Evolutionary conservation across 2,329 filamentous ascomycete species (phyloP).

Genomic region (Colletotrichum siamense): DNA sequence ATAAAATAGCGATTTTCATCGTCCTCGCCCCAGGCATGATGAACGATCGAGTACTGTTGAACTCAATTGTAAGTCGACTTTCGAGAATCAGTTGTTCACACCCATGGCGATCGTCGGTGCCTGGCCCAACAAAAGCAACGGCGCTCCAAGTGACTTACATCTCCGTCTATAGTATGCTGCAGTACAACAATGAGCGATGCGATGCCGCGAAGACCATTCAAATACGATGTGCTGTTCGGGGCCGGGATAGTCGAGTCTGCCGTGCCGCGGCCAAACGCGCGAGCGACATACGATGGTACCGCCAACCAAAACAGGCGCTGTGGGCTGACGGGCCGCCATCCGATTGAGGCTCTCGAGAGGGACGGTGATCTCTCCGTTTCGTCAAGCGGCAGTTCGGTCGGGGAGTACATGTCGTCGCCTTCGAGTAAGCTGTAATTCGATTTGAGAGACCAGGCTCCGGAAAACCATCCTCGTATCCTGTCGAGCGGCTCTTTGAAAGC

Average conservation of each 20-base stretch:
- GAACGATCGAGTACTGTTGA: neutral
- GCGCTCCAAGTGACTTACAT: rapidly evolving
- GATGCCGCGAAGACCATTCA: constrained; percentile 54
- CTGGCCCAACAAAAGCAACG: rapidly evolving
- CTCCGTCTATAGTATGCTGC: constrained; percentile 47
- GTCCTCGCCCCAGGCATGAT: neutral
- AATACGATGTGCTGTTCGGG: constrained; percentile 47
- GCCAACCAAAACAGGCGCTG: neutral
- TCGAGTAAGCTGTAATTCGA: neutral
- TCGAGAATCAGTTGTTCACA: neutral
- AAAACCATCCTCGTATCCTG: neutral
- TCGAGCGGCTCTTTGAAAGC: neutral
- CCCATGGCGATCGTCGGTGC: neutral
- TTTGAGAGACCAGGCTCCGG: neutral
- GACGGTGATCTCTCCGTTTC: neutral
- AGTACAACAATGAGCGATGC: constrained; percentile 54
- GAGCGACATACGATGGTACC: neutral
- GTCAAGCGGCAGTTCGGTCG: neutral
- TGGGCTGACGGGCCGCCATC: neutral
- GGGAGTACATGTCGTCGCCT: neutral
- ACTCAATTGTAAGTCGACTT: neutral
- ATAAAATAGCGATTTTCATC: neutral
- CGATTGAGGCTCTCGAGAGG: neutral
- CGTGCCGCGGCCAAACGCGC: neutral
- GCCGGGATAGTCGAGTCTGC: neutral